Conservation (phyloP, 2,329 filamentous ascomycete genomes). For the Fusarium nanum region DNA sequence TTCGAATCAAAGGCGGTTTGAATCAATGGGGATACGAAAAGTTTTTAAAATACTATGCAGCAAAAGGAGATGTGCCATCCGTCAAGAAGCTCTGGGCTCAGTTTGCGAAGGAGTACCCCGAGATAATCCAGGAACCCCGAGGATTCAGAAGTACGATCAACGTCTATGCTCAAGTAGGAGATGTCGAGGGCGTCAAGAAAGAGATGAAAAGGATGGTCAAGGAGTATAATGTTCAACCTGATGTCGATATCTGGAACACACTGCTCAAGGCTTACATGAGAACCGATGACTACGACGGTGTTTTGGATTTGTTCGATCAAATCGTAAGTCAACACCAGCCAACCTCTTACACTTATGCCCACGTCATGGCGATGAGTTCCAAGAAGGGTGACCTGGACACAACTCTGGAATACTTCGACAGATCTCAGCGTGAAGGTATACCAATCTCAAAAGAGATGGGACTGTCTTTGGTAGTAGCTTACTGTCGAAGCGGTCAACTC, state of each 20-base stretch:
- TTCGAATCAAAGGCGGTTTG: conserved; percentile 54
- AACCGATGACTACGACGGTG: conserved; percentile 73
- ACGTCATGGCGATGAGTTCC: conserved; percentile 78
- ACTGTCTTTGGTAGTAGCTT: conserved; percentile 74
- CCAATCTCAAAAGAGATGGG: conserved; percentile 68
- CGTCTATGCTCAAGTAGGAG: conserved; percentile 76
- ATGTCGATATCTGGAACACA: conserved; percentile 77
- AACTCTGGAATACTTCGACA: conserved; percentile 72
- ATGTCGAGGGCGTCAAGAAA: conserved; percentile 67
- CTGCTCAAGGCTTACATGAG: conserved; percentile 77
- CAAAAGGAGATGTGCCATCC: conserved; percentile 58
- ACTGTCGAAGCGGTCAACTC: conserved; percentile 60
- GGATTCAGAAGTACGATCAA: conserved; percentile 72
- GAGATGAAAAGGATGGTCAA: conserved; percentile 72
- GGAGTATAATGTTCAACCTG: conserved; percentile 67
- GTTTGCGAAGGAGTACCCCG: conserved; percentile 54
- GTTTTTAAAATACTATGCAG: conserved; percentile 62
- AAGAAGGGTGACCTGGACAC: conserved; percentile 78
- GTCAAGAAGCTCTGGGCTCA: conserved; percentile 60
- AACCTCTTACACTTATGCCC: conserved; percentile 74
- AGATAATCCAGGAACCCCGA: conserved; percentile 50
- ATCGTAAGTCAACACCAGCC: conserved; percentile 65
- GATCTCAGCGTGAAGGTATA: conserved; percentile 67
- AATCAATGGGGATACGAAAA: conserved; percentile 60
- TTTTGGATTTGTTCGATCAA: conserved; percentile 71